Evolutionary conservation across 345 rosid species (phyloP), one percentile per base, ranked within the genome.

Genomic region (Carallia brachiata): DNA sequence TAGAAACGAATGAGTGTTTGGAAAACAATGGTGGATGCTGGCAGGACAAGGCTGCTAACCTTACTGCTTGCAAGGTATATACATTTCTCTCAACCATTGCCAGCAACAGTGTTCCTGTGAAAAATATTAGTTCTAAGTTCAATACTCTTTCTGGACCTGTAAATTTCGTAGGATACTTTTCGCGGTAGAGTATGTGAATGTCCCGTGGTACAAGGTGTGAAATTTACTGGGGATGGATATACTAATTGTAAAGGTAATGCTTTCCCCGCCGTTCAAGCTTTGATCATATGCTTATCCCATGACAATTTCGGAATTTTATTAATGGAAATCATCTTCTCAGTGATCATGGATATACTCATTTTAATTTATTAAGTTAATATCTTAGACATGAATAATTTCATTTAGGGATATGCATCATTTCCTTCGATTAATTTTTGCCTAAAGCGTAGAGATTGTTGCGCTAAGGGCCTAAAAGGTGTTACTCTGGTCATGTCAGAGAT

Each of bases 171-270:
- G 98, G 97, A 94, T 78, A 94, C 98, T 39, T 94, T 88, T 70
- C 85, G 97, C 32, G 98, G 97, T 78, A 87, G 98, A 77, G 84
- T 91, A 61, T 94, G 98, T 58, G 89, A 90, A 67, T 94, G 98
- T 67, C 98, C 98, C 36, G 77, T 80, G 27, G 90, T 87, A 63
- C 90, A 82, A 62, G 97, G 98, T 55, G 89, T 88, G 70, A 83
- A 86, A 84, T 88, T 94, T 79, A 64, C 63, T 23, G 97, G 98
- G 66, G 92, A 94, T 75, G 98, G 98, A 59, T 91, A 94, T 78
- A 88, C 89, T 7, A 90, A 83, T 59, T 94, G 98, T 82, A 82
- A 73, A 90, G 98, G 98, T 91, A 83, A 57, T 32, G 7, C 57
- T 58, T 66, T 73, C 37, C 50, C 48, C 28, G 9, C 60, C 23